phyloP scores from a whole-genome alignment of 2,329 filamentous ascomycete genomes.

The Samsoniella hepiali region DNA sequence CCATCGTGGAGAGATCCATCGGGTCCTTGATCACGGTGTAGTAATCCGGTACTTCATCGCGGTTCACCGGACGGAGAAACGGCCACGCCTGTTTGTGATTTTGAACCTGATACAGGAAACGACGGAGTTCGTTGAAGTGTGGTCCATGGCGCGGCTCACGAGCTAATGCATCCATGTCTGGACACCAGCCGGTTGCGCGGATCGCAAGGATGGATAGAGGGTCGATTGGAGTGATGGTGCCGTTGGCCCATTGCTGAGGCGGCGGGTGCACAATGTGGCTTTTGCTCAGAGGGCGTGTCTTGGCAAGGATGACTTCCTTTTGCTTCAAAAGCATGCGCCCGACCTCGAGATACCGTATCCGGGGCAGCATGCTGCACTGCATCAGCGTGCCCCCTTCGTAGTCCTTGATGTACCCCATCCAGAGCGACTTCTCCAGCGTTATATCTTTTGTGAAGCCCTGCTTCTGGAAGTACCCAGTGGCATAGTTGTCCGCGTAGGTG shows the following conservation, averaged over 20 bases:
- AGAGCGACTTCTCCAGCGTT: constrained; percentile 79
- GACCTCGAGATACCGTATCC: constrained; percentile 88
- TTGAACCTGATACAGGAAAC: constrained; percentile 90
- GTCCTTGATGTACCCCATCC: constrained; percentile 99
- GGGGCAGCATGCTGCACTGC: constrained; percentile 97
- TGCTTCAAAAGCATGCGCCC: constrained; percentile 95
- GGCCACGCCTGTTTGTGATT: constrained; percentile 93
- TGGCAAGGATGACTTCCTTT: constrained; percentile 90
- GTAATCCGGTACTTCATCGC: constrained; percentile 96
- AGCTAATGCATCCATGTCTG: constrained; percentile 95
- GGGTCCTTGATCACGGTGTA: constrained; percentile 97
- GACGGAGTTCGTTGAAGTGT: constrained; percentile 90
- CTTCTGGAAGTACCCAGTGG: constrained; percentile 98
- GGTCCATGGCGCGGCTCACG: constrained; percentile 92
- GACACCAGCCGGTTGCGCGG: constrained; percentile 88
- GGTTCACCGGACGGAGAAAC: constrained; percentile 88
- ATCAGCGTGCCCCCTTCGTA: constrained; percentile 99
- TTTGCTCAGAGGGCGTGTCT: constrained; percentile 83
- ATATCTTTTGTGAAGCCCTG: constrained; percentile 99
- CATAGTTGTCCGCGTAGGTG: constrained; percentile 98
- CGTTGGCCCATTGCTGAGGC: constrained; percentile 77
- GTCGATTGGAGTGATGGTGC: constrained; percentile 70
- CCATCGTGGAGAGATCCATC: constrained; percentile 96
- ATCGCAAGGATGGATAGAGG: constrained; percentile 85
- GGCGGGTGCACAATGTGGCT: constrained; percentile 84